A percentile compares a stretch with the other conserved stretches of the same genome.
Evolutionary conservation across 75 land plant species (phyloP).

Genomic region (Chamaecyparis obtusa): DNA sequence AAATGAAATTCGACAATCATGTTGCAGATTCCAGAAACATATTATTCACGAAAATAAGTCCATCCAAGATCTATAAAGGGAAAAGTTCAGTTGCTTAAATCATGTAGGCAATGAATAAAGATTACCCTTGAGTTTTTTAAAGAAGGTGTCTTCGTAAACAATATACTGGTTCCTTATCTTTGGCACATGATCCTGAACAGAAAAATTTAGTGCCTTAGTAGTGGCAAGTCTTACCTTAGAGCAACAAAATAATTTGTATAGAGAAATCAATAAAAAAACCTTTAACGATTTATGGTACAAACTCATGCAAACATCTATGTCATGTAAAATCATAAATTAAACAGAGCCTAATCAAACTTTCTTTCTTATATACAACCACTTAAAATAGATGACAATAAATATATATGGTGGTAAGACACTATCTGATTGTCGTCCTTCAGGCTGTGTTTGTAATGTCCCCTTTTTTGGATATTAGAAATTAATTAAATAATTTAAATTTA

Average conservation of each 20-base stretch:
- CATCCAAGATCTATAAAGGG: neutral
- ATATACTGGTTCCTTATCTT: slow-evolving; percentile 25
- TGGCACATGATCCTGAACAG: slow-evolving; percentile 38
- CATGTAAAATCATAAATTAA: neutral
- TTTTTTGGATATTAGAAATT: too few relatives aligned
- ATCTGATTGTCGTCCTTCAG: too few relatives aligned
- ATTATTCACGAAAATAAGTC: neutral
- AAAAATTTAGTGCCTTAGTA: neutral
- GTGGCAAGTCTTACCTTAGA: neutral
- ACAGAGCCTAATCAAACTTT: neutral
- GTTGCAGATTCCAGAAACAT: neutral
- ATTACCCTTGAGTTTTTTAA: slow-evolving; percentile 53
- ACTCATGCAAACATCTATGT: neutral
- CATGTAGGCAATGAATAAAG: neutral
- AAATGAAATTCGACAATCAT: slow-evolving; percentile 10
- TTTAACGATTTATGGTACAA: neutral
- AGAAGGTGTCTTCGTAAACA: slow-evolving; percentile 52
- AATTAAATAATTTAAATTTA: too few relatives aligned
- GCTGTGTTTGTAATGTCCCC: too few relatives aligned
- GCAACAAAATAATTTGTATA: neutral
- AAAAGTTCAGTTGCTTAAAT: neutral
- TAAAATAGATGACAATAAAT: neutral
- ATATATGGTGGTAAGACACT: neutral
- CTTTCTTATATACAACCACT: neutral
- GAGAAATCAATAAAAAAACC: neutral